Evolutionary conservation across 2,329 filamentous ascomycete genomes (phyloP).

Genomic region (Aspergillus vadensis): DNA sequence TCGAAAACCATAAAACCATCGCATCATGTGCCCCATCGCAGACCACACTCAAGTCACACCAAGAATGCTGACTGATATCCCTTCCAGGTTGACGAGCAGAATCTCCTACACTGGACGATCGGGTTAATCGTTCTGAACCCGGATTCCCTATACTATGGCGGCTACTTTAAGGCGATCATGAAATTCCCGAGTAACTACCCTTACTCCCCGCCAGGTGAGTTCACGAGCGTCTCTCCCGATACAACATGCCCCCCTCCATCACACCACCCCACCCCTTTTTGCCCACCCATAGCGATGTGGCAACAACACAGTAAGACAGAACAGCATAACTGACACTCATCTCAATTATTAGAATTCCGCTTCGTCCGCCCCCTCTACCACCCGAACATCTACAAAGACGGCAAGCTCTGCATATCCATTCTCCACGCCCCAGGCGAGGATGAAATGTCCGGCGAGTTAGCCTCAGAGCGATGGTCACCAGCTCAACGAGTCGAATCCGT

Average conservation of each 20-base stretch:
- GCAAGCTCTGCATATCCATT: slow-evolving; percentile 93
- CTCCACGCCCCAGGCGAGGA: slow-evolving; percentile 91
- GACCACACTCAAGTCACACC: not conserved
- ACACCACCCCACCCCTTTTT: not conserved
- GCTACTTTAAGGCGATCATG: slow-evolving; percentile 90
- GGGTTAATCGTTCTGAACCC: slow-evolving; percentile 91
- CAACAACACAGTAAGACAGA: not conserved
- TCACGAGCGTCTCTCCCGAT: not conserved
- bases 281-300: not conserved
- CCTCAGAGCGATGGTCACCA: slow-evolving; percentile 91
- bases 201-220: slow-evolving; percentile 71
- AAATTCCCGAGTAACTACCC: slow-evolving; percentile 87
- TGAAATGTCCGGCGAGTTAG: slow-evolving; percentile 84
- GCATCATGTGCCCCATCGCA: not conserved
- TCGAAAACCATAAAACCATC: not conserved
- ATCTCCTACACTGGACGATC: slow-evolving; percentile 83
- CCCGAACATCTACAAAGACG: slow-evolving; percentile 90
- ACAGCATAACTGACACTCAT: not conserved
- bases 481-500: slow-evolving; percentile 94
- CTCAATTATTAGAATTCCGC: slow-evolving; percentile 64
- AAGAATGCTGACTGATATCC: not conserved
- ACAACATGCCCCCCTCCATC: not conserved
- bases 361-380: slow-evolving; percentile 82
- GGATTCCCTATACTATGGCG: slow-evolving; percentile 88
- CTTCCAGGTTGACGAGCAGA: slow-evolving; percentile 70